These are phyloP conservation scores for Daldinia childiae DNA, from an alignment of 495 filamentous ascomycete genomes.

Conservation along the genomic window DNA sequence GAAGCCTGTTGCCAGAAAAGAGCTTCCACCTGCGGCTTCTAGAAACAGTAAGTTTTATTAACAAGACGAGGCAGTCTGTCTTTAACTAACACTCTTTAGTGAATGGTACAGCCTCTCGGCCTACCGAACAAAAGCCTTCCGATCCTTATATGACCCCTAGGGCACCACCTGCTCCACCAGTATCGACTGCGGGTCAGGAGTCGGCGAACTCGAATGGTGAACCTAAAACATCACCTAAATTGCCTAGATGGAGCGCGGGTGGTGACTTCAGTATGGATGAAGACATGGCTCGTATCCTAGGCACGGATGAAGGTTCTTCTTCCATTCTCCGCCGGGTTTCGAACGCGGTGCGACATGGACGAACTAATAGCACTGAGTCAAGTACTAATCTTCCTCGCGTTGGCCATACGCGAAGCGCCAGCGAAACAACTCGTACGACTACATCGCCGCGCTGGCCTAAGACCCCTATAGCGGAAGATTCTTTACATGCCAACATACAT, in stretches of 20 bases:
- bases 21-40: slow-evolving; percentile 50
- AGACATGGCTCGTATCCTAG: slow-evolving; percentile 83
- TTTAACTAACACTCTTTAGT: slow-evolving; percentile 40
- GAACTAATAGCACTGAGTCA: slow-evolving; percentile 75
- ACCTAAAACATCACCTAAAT: slow-evolving; percentile 72
- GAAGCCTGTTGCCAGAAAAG: slow-evolving; percentile 60
- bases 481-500: slow-evolving; percentile 54
- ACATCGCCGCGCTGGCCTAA: slow-evolving; percentile 72
- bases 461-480: slow-evolving; percentile 75
- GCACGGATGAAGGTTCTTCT: slow-evolving; percentile 71
- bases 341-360: slow-evolving; percentile 91
- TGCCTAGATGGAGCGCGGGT: slow-evolving; percentile 76
- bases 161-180: slow-evolving; percentile 68
- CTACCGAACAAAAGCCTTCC: slow-evolving; percentile 56
- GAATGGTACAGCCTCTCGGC: slow-evolving; percentile 50
- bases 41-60: slow-evolving; percentile 49
- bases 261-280: slow-evolving; percentile 91
- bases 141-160: slow-evolving; percentile 71
- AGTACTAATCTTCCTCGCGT: slow-evolving; percentile 56
- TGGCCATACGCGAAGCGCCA: slow-evolving; percentile 63
- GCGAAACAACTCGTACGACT: slow-evolving; percentile 65
- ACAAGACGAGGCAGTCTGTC: background rate
- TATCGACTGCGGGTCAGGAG: slow-evolving; percentile 60
- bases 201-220: slow-evolving; percentile 62
- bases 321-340: slow-evolving; percentile 89